These are phyloP conservation scores for Delonix regia DNA, from an alignment of 306 rosid species.

Conservation along the genomic window DNA sequence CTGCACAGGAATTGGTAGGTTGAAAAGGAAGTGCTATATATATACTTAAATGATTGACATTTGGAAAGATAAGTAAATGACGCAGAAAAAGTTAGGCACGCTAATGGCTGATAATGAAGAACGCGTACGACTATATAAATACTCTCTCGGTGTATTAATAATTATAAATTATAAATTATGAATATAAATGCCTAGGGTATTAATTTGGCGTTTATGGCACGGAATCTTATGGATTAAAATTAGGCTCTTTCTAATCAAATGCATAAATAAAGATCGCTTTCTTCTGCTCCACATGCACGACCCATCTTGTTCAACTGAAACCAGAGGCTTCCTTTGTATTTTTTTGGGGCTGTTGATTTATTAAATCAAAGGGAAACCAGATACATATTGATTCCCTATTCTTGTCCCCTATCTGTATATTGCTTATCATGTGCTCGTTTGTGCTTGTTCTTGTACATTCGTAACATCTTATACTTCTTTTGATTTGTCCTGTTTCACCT, in stretches of 20 bases:
- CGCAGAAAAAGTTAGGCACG: not conserved
- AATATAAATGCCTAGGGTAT: not conserved
- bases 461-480: not conserved
- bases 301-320: not conserved
- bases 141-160: not conserved
- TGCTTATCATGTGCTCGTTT: not conserved
- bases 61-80: not conserved
- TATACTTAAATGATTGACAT: not conserved
- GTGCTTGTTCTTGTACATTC: not conserved
- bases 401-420: not conserved
- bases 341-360: not conserved
- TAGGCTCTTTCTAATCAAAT: not conserved
- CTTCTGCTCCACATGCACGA: conserved; percentile 11
- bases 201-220: not conserved
- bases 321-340: not conserved
- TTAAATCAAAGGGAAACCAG: not conserved
- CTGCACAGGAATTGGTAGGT: not conserved
- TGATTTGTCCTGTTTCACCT: not conserved
- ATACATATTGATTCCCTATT: not conserved
- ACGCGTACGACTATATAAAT: not conserved
- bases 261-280: not conserved
- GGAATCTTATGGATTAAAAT: not conserved
- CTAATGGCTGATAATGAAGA: not conserved
- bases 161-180: not conserved
- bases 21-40: not conserved